Evolutionary conservation across 2,329 filamentous ascomycete genomes (phyloP), one percentile per base, ranked within the genome.

Genomic region (Didymella lethalis): DNA sequence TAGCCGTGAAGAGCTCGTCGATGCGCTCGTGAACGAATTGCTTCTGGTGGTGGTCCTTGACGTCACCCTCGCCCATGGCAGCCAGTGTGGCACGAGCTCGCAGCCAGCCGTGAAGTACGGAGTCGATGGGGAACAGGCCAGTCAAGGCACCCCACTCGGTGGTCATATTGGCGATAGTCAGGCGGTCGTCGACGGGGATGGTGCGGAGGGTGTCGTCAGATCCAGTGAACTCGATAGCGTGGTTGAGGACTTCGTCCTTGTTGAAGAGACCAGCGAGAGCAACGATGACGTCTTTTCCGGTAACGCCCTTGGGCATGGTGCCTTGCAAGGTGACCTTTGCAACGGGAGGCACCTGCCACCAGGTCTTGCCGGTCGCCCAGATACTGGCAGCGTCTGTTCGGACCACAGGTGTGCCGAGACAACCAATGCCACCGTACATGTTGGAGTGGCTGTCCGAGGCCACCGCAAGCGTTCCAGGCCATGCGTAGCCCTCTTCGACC

Each of bases 231-330:
- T 98, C 94, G 60, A 98, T 88, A 5, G 88, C 88, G 73, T 97
- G 92, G 79, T 98, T 98, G 14, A 97, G 83, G 0, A 97, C 94
- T 44, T 97, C 92, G 66, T 92, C 90, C 53, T 90, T 87, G 78
- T 91, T 90, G 81, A 98, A 96, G 0, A 97, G 79, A 0, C 90
- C 91, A 67, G 92, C 96, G 0, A 98, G 84, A 0, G 92, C 91
- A 26, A 97, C 86, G 65, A 98, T 98, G 12, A 97, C 90, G 75
- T 98, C 95, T 78, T 99, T 98, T 29, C 93, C 94, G 0, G 90
- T 92, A 0, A 97, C 93, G 11, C 93, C 93, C 1, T 81, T 80
- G 0, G 92, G 93, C 7, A 97, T 80, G 0, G 86, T 77, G 7
- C 93, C 93, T 0, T 85, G 91, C 11, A 98, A 83, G 0, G 86